Evolutionary conservation across 73 alveolate genomes (phyloP), one percentile per base, ranked within the genome.

Genomic region (Tetrahymena borealis): DNA sequence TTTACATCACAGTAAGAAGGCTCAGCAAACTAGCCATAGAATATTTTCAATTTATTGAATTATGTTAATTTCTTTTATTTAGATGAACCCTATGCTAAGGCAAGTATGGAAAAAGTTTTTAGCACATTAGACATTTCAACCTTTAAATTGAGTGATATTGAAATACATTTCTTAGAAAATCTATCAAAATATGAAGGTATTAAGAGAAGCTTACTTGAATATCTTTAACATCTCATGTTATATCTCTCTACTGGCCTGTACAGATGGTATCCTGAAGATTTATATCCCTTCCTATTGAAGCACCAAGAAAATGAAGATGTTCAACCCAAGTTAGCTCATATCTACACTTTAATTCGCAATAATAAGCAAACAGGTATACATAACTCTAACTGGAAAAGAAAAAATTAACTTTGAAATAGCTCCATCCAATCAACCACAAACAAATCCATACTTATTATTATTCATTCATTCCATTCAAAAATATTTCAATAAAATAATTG

Each of bases 381-480:
- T 60, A 60, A 60, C 85, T 60, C 85, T n/a, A 60, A 60, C 85
- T 60, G 85, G 85, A 60, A 60, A 60, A 60, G 85, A 60, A 60
- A 60, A 60, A 60, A 60, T 60, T 60, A 60, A 60, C 85, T 60
- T 60, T 60, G 85, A 60, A 60, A 41, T 41, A 41, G 16, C 28
- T 60, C 85, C 31, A 60, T 39, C 43, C 43, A 39, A 39, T 9
- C 43, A 39, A 9, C 43, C 43, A 39, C 12, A 39, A 9, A 39
- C 43, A 7, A 39, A 39, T 39, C 43, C 12, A 39, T 9, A 39
- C 12, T 12, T 60, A 60, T 60, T 5, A 60, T n/a, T n/a, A n/a
- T n/a, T n/a, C n/a, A n/a, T n/a, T n/a, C n/a, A n/a, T n/a, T n/a
- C n/a, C n/a, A n/a, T n/a, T n/a, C n/a, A n/a, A n/a, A n/a, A n/a